Evolutionary conservation across 2,329 filamentous ascomycete genomes (phyloP).

Genomic region (Thielaviopsis punctulata): DNA sequence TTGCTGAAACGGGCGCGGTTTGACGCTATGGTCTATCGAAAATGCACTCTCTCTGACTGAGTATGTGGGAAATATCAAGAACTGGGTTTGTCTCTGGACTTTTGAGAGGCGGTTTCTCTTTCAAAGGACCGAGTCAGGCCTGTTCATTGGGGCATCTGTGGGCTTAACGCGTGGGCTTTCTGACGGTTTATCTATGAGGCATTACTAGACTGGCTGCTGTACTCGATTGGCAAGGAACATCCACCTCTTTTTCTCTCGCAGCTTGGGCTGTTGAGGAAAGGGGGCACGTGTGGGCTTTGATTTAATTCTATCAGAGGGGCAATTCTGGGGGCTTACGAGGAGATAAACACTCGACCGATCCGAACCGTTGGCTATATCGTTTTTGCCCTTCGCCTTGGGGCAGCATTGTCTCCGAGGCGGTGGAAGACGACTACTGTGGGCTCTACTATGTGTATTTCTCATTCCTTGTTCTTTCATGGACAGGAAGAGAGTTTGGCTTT

Average conservation of each 20-base stretch:
- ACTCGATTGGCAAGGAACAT: slow-evolving; percentile 13
- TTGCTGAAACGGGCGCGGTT: not conserved
- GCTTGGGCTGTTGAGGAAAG: not conserved
- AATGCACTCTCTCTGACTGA: not conserved
- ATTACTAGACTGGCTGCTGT: slow-evolving; percentile 12
- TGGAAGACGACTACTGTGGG: not conserved
- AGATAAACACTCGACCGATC: slow-evolving; percentile 12
- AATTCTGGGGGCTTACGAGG: slow-evolving; percentile 12
- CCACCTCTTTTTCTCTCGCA: slow-evolving; percentile 1
- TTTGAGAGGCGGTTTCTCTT: not conserved
- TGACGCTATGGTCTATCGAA: not conserved
- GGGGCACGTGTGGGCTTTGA: slow-evolving; percentile 11
- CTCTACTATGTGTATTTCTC: slow-evolving; percentile 3
- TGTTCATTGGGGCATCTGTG: slow-evolving; percentile 7
- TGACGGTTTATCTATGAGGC: slow-evolving; percentile 12
- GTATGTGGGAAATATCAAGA: not conserved
- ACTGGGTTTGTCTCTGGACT: not conserved
- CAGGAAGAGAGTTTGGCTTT: not conserved
- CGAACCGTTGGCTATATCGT: slow-evolving; percentile 11
- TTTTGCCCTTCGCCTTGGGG: too few species aligned
- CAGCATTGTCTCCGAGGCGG: not conserved
- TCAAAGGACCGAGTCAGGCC: not conserved
- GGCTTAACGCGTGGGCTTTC: slow-evolving; percentile 12
- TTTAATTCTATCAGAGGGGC: slow-evolving; percentile 9
- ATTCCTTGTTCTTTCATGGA: too few species aligned